Conservation (phyloP, 2,329 filamentous ascomycete species). For the Colletotrichum magnum region DNA sequence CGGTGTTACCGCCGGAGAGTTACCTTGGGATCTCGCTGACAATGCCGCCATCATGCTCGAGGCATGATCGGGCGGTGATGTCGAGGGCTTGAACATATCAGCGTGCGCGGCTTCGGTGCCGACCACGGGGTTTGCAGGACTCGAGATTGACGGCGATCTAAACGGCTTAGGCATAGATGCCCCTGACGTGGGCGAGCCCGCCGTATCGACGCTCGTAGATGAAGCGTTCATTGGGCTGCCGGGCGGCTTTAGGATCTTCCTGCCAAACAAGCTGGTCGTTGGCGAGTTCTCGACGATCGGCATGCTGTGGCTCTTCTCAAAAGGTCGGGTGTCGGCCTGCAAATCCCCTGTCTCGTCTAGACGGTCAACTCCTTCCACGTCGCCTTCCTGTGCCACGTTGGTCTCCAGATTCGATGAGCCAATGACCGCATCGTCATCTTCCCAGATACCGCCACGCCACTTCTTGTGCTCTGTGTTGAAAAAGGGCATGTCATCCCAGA, state of each 20-base stretch:
- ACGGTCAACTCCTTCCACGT: conserved; percentile 63
- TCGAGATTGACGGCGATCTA: conserved; percentile 73
- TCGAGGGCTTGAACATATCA: conserved; percentile 72
- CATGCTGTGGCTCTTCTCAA: conserved; percentile 71
- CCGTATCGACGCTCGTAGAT: conserved; percentile 62
- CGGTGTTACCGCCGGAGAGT: conserved; percentile 63
- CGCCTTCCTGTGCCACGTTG: conserved; percentile 58
- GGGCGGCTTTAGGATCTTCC: conserved; percentile 59
- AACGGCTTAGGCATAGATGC: conserved; percentile 44
- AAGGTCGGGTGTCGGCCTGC: conserved; percentile 56
- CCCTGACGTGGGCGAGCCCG: conserved; percentile 54
- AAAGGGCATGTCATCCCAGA: conserved; percentile 97
- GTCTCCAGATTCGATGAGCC: conserved; percentile 53
- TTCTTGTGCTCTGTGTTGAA: conserved; percentile 82
- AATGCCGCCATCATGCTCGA: conserved; percentile 77
- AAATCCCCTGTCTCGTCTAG: conserved; percentile 58
- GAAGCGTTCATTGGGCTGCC: conserved; percentile 54
- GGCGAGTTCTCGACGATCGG: conserved; percentile 58
- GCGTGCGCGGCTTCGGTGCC: conserved; percentile 77
- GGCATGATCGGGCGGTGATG: conserved; percentile 72
- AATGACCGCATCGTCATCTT: conserved; percentile 65
- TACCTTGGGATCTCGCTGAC: conserved; percentile 72
- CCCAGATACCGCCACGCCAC: conserved; percentile 89
- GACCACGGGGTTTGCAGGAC: conserved; percentile 74
- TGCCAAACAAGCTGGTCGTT: conserved; percentile 63